A percentile compares a stretch with the other conserved stretches of the same genome.
Conservation (phyloP, 306 rosid species). For the Gastrolobium villosum region DNA sequence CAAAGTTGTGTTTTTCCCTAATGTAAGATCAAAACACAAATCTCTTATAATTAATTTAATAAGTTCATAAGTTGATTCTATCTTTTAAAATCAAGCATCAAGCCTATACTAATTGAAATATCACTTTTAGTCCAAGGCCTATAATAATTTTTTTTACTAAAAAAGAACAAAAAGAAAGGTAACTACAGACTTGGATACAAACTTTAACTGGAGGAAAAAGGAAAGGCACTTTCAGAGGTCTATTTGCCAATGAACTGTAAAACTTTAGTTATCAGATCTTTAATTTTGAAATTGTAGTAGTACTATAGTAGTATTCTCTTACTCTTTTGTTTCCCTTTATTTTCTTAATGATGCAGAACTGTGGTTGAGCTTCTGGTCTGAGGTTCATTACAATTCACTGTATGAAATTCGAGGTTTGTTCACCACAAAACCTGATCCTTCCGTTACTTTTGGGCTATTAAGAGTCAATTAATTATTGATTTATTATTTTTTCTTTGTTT, state of each 20-base stretch:
- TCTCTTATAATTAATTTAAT: not conserved
- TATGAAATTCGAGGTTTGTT: conserved; percentile 69
- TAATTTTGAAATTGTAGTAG: not conserved
- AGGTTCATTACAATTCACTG: conserved; percentile 90
- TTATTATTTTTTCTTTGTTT: conserved; percentile 43
- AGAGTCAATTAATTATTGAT: conserved; percentile 29
- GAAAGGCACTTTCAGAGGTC: no score
- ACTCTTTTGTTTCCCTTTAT: conserved; percentile 19
- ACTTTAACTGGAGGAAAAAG: no score
- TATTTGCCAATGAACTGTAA: no score
- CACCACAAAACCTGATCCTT: conserved; percentile 4
- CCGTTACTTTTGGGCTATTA: not conserved
- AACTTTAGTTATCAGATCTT: not conserved
- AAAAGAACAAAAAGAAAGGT: no score
- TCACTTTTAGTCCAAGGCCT: no score
- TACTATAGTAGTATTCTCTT: conserved; percentile 7
- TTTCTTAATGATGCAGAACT: conserved; percentile 70
- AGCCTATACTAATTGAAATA: not conserved
- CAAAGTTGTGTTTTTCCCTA: not conserved
- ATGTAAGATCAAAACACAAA: not conserved
- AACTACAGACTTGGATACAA: no score
- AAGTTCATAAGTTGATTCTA: not conserved
- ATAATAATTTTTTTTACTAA: no score
- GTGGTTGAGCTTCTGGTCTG: conserved; percentile 98
- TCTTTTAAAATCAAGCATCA: conserved; percentile 4